Base-by-base conservation (phyloP, 345 rosid species). In the Lagerstroemia speciosa region DNA sequence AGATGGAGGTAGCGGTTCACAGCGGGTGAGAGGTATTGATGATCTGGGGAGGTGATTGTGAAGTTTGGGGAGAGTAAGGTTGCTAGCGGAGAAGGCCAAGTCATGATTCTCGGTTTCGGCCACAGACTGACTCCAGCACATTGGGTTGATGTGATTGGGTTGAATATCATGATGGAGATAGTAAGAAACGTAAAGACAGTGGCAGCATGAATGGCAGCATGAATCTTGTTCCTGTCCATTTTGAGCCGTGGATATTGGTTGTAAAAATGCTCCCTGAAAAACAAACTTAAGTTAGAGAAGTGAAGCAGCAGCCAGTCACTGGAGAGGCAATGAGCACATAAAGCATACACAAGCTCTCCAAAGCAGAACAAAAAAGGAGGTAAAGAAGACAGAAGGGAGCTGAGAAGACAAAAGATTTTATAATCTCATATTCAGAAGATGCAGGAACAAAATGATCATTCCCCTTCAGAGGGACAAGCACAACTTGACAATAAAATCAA, bases 21-120 rank as follows among this genome's bases (percentile, higher is more conserved):
- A 20, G 95, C 84, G 52, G 84, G 61, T 63, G 83, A 66, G 66
- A 92, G 95, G 74, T 84, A 26, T 2, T 34, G 79, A 61, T 90
- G 85, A 69, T 43, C 0, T 26, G 89, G 92, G 32, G 83, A 63
- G 48, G 67, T 43, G 72, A 92, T 83, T 57, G 81, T 69, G 82
- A 92, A 86, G 62, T 67, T 36, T 5, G 82, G 77, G 38, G 90
- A 87, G 65, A 92, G 77, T 53, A 53, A 2, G 17, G 80, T 75
- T 74, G 86, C 84, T 14, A 60, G 60, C 0, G 83, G 86, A 27
- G 77, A 69, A 7, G 87, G 87, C 93, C 95, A 92, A 62, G 80
- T 79, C n/a, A 87, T 26, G 26, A 8, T 53, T 71, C 84, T 80
- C 0, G 98, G 95, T 76, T 84, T 82, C 7, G 98, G 98, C 98